Conservation (phyloP, 139 green algal species). For the Limnomonas spitsbergensis region DNA sequence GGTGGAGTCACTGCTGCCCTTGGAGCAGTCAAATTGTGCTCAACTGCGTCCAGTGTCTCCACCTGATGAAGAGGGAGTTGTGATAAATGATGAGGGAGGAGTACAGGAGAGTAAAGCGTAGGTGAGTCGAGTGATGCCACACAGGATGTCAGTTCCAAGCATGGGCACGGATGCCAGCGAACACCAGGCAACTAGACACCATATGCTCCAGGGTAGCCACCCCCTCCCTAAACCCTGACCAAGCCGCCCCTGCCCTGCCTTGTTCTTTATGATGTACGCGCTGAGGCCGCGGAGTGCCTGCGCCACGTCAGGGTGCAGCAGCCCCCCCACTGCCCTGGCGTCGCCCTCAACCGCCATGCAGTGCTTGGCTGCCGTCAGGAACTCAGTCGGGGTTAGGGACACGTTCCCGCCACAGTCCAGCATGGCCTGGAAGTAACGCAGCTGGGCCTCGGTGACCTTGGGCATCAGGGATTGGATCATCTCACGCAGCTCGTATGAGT, state of each 20-base stretch:
- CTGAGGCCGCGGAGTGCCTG: slow-evolving; percentile 12
- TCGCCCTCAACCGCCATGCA: slow-evolving; percentile 23
- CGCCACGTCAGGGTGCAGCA: slow-evolving; percentile 12
- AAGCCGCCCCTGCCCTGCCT: background rate
- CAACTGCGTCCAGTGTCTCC: no score
- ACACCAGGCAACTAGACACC: no score
- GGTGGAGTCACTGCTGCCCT: no score
- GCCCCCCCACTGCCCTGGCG: background rate
- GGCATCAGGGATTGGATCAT: slow-evolving; percentile 37
- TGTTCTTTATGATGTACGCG: slow-evolving; percentile 4
- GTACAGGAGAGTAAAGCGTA: no score
- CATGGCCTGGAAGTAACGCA: slow-evolving; percentile 29
- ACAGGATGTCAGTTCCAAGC: no score
- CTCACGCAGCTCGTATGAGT: slow-evolving; percentile 24
- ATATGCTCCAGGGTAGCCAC: no score
- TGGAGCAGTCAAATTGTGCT: no score
- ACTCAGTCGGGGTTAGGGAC: slow-evolving; percentile 23
- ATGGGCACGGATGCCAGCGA: no score
- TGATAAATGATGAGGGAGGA: no score
- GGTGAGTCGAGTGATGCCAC: no score
- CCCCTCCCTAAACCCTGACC: no score
- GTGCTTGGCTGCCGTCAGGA: slow-evolving; percentile 21
- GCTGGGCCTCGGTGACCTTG: slow-evolving; percentile 14
- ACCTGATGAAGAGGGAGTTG: no score
- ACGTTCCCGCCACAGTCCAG: slow-evolving; percentile 31